Evolutionary conservation across 1,284 basidiomycete species (phyloP), one percentile per base, ranked within the genome.

Genomic region (Singerocomus inundabilis): DNA sequence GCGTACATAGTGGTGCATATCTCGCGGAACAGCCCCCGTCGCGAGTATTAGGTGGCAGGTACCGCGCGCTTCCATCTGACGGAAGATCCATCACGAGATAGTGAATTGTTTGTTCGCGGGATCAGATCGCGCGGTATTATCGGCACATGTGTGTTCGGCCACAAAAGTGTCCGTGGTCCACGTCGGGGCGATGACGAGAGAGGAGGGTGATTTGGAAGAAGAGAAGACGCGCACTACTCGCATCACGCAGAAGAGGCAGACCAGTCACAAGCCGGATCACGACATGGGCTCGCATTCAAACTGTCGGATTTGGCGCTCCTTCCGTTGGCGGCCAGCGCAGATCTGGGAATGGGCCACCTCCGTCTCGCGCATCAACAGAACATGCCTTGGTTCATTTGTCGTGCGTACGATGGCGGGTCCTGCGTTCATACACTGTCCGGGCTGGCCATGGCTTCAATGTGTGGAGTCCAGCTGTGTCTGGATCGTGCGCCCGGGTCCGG

Each of bases 101-200:
- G 18, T 11, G 25, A 31, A n/a, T 38, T 28, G 12, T 40, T 46
- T 11, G 12, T 7, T n/a, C 25, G 24, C 3, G 37, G 57, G 55
- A 57, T 55, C 55, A 45, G 48, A 57, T 57, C 56, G 58, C 44
- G 49, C 42, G 51, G 44, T 44, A 7, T 46, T 48, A 31, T 32
- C 25, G 30, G 16, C 34, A 4, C 21, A 36, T 31, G n/a, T n/a
- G n/a, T n/a, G n/a, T n/a, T 49, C 44, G 9, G 5, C 10, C 3
- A 32, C 32, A 40, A 56, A 26, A 46, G 12, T 6, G 26, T 32
- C 28, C 37, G 18, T 45, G n/a, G 25, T 16, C 12, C n/a, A n/a
- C n/a, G n/a, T n/a, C n/a, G n/a, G n/a, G n/a, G n/a, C n/a, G n/a
- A n/a, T n/a, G n/a, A n/a, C n/a, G n/a, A n/a, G n/a, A n/a, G 38